Evolutionary conservation across 179 eudicot genomes (phyloP), one percentile per base, ranked within the genome.

Genomic region (Vitellaria paradoxa): DNA sequence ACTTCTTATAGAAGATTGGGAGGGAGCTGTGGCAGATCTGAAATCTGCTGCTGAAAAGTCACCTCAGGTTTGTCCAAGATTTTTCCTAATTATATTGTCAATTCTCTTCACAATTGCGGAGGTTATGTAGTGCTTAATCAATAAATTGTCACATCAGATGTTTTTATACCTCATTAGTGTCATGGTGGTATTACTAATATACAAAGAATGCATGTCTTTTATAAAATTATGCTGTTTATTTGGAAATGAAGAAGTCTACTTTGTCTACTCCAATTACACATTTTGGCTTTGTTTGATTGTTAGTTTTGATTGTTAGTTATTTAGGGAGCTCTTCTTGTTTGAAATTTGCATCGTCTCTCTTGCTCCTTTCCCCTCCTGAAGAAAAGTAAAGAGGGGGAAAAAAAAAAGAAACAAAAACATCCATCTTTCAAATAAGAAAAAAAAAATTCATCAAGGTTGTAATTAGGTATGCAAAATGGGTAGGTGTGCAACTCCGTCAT

Each of bases 11-110:
- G 97, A 95, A 87, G 99, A 93, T 65, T 95, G 94, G 94, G 97
- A 95, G 81, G 99, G 99, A 77, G 99, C 99, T 63, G 97, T 93
- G 10, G 97, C 88, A 74, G 99, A 95, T 84, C 76, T 95, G 63
- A 95, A 91, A 87, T 76, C 85, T 71, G 98, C 97, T 70, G 94
- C 93, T 77, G 91, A 94, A 81, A 94, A 92, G 78, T 94, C 97
- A 64, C 97, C 97, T 49, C 96, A 92, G 97, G 98, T 92, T 80
- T 70, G 90, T 81, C 49, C 24, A 59, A 8, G 55, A 37, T 64
- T 53, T 24, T 15, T 72, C 65, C 21, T 17, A 57, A 9, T 53
- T 24, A 8, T 50, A 21, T 64, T 9, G 37, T 76, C 6, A 64
- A 30, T 30, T 37, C 13, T 37, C 26, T 63, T 15, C 15, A 26